phyloP scores from a whole-genome alignment of 768 basidiomycete species.

The Lenzites betulinus region DNA sequence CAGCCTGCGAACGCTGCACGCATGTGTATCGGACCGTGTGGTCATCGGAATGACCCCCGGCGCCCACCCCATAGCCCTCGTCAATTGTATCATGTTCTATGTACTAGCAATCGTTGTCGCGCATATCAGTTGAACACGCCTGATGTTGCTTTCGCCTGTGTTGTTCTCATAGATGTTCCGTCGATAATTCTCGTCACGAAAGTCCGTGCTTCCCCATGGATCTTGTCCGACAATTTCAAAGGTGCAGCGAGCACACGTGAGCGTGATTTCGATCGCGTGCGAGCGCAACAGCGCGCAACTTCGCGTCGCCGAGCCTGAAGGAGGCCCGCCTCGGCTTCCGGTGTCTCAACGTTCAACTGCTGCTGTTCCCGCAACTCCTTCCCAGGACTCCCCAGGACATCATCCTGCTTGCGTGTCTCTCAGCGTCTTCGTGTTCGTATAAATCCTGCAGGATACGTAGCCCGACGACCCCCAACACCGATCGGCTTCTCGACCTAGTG shows the following conservation, averaged over 20 bases:
- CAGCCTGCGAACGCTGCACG: neutral
- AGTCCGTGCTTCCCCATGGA: too few species aligned
- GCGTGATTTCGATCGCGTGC: conserved; percentile 16
- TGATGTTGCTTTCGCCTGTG: too few species aligned
- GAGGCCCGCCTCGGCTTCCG: neutral
- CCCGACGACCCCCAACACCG: neutral
- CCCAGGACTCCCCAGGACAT: conserved; percentile 3
- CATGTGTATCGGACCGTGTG: neutral
- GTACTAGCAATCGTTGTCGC: conserved; percentile 19
- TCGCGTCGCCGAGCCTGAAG: neutral
- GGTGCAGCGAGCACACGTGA: conserved; percentile 13
- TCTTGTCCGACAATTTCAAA: too few species aligned
- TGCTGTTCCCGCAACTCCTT: neutral
- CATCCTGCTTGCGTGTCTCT: conserved; percentile 12
- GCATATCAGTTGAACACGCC: neutral
- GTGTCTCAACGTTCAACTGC: neutral
- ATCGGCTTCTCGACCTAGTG: neutral
- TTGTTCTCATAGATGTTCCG: too few species aligned
- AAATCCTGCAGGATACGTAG: neutral
- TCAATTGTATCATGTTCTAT: conserved; percentile 15
- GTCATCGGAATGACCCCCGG: neutral
- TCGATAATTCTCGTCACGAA: too few species aligned
- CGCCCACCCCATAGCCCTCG: neutral
- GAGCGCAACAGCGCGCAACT: too few species aligned
- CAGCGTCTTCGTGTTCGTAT: neutral